Evolutionary conservation across 1,284 basidiomycete genomes (phyloP).

Genomic region (Neonothopanus nambi): DNA sequence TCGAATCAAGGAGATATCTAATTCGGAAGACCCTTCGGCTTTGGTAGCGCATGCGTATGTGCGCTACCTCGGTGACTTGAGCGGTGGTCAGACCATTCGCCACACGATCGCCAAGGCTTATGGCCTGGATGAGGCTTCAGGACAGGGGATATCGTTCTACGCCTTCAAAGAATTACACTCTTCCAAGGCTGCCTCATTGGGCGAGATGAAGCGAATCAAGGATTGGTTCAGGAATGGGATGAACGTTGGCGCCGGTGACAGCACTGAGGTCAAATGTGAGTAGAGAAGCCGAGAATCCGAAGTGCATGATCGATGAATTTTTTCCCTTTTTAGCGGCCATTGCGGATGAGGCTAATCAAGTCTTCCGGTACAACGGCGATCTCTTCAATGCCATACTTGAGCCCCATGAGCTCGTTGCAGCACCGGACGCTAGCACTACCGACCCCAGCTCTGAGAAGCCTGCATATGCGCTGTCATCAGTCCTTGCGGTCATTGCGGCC

Average conservation of each 20-base stretch:
- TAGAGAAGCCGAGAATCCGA: background rate
- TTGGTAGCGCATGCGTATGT: constrained; percentile 83
- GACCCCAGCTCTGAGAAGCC: constrained; percentile 25
- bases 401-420: constrained; percentile 14
- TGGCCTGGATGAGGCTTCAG: constrained; percentile 51
- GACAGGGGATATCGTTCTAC: constrained; percentile 68
- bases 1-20: constrained; percentile 46
- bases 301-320: constrained; percentile 1
- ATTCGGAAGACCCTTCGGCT: constrained; percentile 47
- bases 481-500: constrained; percentile 48
- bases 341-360: constrained; percentile 64
- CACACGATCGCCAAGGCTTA: constrained; percentile 68
- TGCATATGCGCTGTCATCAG: constrained; percentile 37
- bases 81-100: constrained; percentile 78
- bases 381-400: constrained; percentile 57
- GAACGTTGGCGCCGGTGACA: constrained; percentile 61
- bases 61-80: constrained; percentile 84
- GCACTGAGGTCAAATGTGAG: constrained; percentile 55
- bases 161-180: constrained; percentile 61
- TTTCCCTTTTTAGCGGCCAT: constrained; percentile 33
- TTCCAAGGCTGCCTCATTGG: constrained; percentile 42
- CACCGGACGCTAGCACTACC: too few relatives aligned
- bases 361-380: constrained; percentile 68
- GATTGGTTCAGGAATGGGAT: constrained; percentile 76
- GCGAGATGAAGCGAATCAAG: constrained; percentile 77